Conservation (phyloP, 164 flowering plant genomes). For the Dillenia turbinata region DNA sequence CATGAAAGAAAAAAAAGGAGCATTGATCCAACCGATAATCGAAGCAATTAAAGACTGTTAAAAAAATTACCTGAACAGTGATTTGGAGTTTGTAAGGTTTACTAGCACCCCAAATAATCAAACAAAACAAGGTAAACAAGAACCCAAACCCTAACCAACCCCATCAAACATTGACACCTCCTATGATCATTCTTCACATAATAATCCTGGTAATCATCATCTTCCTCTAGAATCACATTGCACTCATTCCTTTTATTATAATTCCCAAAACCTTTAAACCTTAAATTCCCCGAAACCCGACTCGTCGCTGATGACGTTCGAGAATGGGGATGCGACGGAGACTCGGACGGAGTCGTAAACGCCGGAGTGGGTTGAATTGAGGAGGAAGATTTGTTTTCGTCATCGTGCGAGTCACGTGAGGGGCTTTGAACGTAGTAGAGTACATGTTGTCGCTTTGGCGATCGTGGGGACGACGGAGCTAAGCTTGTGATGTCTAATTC, state of each 20-base stretch:
- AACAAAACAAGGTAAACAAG: conserved; percentile 3
- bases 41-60: no score
- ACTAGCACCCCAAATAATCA: conserved; percentile 8
- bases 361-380: conserved; percentile 3
- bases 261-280: conserved; percentile 1
- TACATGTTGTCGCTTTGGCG: conserved; percentile 3
- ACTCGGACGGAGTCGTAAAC: conserved; percentile 3
- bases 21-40: no score
- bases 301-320: conserved; percentile 4
- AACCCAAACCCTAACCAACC: conserved; percentile 1
- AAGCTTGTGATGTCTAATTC: conserved; percentile 10
- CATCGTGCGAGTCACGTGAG: conserved; percentile 14
- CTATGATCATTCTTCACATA: background rate
- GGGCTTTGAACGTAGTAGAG: conserved; percentile 20
- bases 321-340: conserved; percentile 11
- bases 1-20: background rate
- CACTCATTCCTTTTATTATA: background rate
- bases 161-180: background rate
- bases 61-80: conserved; percentile 7
- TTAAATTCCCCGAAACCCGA: conserved; percentile 8
- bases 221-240: conserved; percentile 7
- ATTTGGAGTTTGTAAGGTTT: conserved; percentile 8
- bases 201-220: background rate
- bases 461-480: conserved; percentile 6
- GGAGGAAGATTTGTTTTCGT: conserved; percentile 13